A percentile compares a stretch with the other conserved stretches of the same genome.
Conservation (phyloP, 2,329 filamentous ascomycete species). For the Penicillium sp. region DNA sequence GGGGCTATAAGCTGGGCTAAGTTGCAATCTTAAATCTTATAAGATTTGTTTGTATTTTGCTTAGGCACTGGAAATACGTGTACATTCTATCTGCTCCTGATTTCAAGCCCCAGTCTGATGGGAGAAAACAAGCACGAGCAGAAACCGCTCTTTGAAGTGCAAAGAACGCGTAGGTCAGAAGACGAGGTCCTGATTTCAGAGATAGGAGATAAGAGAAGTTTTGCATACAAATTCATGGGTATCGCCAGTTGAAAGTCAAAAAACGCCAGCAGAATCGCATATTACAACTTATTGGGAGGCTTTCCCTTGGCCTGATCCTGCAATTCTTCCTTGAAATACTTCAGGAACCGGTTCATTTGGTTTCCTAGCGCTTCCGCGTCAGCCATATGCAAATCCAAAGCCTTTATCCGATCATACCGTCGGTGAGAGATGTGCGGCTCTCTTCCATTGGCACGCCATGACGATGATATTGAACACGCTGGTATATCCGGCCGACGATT, state of each 20-base stretch:
- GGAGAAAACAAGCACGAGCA: background rate
- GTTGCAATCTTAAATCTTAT: background rate
- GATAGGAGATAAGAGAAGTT: background rate
- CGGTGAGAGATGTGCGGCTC: conserved; percentile 44
- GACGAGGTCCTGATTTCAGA: background rate
- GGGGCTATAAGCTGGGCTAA: background rate
- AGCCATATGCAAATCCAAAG: background rate
- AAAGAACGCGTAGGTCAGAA: no score
- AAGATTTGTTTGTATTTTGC: background rate
- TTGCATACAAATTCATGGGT: conserved; percentile 14
- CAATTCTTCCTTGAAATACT: conserved; percentile 45
- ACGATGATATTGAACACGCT: conserved; percentile 41
- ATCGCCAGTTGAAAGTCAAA: conserved; percentile 12
- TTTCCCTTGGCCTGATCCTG: conserved; percentile 44
- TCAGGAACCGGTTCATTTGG: conserved; percentile 34
- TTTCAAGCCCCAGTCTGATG: conserved; percentile 8
- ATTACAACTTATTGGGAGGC: conserved; percentile 32
- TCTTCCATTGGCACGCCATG: conserved; percentile 46
- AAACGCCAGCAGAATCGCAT: background rate
- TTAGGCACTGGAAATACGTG: background rate
- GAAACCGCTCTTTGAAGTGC: background rate
- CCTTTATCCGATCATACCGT: conserved; percentile 22
- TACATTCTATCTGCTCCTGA: conserved; percentile 4
- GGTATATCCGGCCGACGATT: conserved; percentile 45
- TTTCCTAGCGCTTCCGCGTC: conserved; percentile 19